These are phyloP conservation scores for Chrysosporium queenslandicum DNA, from an alignment of 2,329 filamentous ascomycete genomes.

Conservation along the genomic window DNA sequence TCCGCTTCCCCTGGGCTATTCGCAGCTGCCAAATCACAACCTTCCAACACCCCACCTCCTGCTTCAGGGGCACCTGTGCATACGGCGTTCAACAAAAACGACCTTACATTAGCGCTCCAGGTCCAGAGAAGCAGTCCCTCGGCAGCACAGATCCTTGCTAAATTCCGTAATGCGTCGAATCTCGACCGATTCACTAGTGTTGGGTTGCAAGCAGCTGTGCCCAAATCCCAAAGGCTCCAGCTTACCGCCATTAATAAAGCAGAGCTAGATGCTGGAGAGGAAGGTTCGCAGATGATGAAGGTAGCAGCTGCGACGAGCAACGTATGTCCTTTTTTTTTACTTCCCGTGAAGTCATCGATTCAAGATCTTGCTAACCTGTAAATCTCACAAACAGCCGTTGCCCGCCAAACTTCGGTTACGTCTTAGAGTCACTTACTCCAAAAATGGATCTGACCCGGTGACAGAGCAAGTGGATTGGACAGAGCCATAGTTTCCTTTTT, in stretches of 20 bases:
- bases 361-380: conserved; percentile 10
- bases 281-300: conserved; percentile 85
- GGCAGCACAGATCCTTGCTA: conserved; percentile 68
- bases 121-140: conserved; percentile 63
- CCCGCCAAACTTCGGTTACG: conserved; percentile 63
- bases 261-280: conserved; percentile 64
- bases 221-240: conserved; percentile 90
- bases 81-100: conserved; percentile 77
- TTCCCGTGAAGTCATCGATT: neutral
- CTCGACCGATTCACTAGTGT: conserved; percentile 60
- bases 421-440: conserved; percentile 71
- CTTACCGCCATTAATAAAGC: conserved; percentile 77
- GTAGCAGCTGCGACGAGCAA: conserved; percentile 73
- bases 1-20: conserved; percentile 42
- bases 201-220: conserved; percentile 85
- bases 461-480: conserved; percentile 96
- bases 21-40: conserved; percentile 41
- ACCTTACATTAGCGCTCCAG: conserved; percentile 67
- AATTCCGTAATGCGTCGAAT: conserved; percentile 67
- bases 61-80: conserved; percentile 46
- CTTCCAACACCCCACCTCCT: conserved; percentile 38
- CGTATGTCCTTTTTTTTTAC: neutral
- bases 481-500: conserved; percentile 55
- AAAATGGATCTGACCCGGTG: conserved; percentile 58
- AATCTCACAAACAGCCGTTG: conserved; percentile 51